Evolutionary conservation across 1,139 yeast genomes (phyloP).

Genomic region (Kodamaea sp.): DNA sequence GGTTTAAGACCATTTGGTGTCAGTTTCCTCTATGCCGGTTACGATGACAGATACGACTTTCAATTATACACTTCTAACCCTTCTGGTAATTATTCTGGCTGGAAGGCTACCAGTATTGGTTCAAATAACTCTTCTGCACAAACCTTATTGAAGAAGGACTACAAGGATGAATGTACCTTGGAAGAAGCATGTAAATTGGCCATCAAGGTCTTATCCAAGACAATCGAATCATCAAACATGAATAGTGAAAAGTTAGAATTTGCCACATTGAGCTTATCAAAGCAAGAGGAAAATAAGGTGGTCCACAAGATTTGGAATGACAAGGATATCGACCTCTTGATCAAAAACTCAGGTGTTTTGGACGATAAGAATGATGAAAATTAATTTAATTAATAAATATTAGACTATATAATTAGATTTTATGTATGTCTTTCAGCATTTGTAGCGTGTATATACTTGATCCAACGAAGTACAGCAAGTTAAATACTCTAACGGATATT

Average conservation of each 20-base stretch:
- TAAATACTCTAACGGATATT: no score
- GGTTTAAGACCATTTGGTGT: constrained; percentile 99
- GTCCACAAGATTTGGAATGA: constrained; percentile 77
- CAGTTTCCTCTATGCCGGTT: constrained; percentile 92
- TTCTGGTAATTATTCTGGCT: constrained; percentile 94
- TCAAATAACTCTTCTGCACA: constrained; percentile 97
- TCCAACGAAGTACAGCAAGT: no score
- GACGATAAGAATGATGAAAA: constrained; percentile 34
- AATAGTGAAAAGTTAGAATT: constrained; percentile 88
- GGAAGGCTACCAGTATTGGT: constrained; percentile 98
- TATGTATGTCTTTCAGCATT: background rate
- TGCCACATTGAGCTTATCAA: constrained; percentile 62
- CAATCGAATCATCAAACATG: constrained; percentile 85
- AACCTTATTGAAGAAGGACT: constrained; percentile 91
- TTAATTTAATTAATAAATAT: background rate
- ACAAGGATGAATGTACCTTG: constrained; percentile 73
- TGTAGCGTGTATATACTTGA: no score
- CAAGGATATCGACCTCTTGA: constrained; percentile 66
- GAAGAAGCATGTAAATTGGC: constrained; percentile 86
- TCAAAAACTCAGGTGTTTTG: constrained; percentile 71
- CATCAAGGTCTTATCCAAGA: constrained; percentile 85
- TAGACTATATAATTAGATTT: constrained; percentile 1
- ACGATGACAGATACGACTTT: constrained; percentile 84
- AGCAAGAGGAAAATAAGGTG: constrained; percentile 47
- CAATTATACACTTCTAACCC: constrained; percentile 96